Evolutionary conservation across 2,329 filamentous ascomycete species (phyloP).

Genomic region (Dactylellina drechsleri): DNA sequence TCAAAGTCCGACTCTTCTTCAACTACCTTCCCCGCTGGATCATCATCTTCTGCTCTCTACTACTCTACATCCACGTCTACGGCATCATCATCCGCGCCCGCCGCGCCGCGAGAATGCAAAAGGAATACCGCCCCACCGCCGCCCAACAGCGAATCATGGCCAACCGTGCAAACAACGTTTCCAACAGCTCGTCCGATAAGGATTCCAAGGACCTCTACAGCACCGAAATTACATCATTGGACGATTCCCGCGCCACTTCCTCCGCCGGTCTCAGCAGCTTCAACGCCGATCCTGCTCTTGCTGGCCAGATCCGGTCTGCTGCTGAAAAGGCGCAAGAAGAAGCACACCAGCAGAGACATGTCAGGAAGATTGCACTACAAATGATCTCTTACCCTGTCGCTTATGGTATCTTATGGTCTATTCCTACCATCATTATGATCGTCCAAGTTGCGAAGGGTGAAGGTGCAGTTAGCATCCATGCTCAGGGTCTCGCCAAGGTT

Average conservation of each 20-base stretch:
- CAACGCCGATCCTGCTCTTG: slow-evolving; percentile 11
- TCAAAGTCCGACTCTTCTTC: slow-evolving; percentile 35
- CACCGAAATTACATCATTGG: slow-evolving; percentile 14
- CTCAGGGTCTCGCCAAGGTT: slow-evolving; percentile 44
- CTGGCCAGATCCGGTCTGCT: slow-evolving; percentile 23
- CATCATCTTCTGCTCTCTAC: slow-evolving; percentile 32
- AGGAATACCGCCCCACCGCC: slow-evolving; percentile 21
- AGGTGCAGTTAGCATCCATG: slow-evolving; percentile 40
- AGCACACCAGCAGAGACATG: slow-evolving; percentile 36
- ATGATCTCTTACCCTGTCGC: slow-evolving; percentile 48
- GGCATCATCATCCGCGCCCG: slow-evolving; percentile 31
- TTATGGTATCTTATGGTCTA: slow-evolving; percentile 42
- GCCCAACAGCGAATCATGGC: slow-evolving; percentile 1
- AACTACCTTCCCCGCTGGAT: slow-evolving; percentile 50
- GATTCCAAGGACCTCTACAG: not conserved
- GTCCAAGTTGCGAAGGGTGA: slow-evolving; percentile 33
- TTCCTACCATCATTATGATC: slow-evolving; percentile 50
- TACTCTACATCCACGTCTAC: slow-evolving; percentile 34
- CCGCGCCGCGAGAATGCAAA: slow-evolving; percentile 25
- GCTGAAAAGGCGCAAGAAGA: slow-evolving; percentile 28
- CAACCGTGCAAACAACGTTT: not conserved
- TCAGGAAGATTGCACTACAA: slow-evolving; percentile 45
- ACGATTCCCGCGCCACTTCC: slow-evolving; percentile 23
- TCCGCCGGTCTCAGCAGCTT: slow-evolving; percentile 5
- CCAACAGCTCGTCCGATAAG: not conserved